Conservation (phyloP, 2,329 filamentous ascomycete species). For the Clarireedia sp. region DNA sequence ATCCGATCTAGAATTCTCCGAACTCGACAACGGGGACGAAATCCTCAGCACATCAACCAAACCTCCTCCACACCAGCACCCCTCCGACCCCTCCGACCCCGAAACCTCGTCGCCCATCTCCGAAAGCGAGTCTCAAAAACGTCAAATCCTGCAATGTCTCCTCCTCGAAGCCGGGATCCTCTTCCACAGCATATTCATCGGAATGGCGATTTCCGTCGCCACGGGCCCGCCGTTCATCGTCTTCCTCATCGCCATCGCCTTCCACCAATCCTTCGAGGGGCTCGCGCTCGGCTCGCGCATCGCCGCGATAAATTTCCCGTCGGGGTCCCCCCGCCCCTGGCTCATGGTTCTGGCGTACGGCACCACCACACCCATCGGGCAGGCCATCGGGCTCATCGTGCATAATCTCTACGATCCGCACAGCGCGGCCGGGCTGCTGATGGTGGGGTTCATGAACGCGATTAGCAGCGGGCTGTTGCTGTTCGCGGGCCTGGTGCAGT, state of each 20-base stretch:
- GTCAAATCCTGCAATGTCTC: constrained; percentile 67
- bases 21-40: constrained; percentile 38
- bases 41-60: constrained; percentile 23
- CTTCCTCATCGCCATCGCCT: constrained; percentile 71
- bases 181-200: constrained; percentile 80
- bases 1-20: constrained; percentile 52
- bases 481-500: constrained; percentile 76
- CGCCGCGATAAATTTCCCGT: constrained; percentile 71
- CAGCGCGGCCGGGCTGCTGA: constrained; percentile 66
- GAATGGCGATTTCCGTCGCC: constrained; percentile 76
- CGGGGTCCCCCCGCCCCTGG: constrained; percentile 65
- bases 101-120: constrained; percentile 26
- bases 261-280: constrained; percentile 85
- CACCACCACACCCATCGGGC: constrained; percentile 70
- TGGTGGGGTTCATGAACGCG: constrained; percentile 83
- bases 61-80: constrained; percentile 12
- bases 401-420: constrained; percentile 75
- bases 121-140: constrained; percentile 49
- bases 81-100: constrained; percentile 12
- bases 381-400: constrained; percentile 71
- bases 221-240: constrained; percentile 73
- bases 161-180: constrained; percentile 77
- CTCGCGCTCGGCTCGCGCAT: constrained; percentile 80
- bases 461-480: constrained; percentile 73
- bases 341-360: constrained; percentile 74